phyloP scores from a whole-genome alignment of 129 eudicot species.

The Solidago caesia region DNA sequence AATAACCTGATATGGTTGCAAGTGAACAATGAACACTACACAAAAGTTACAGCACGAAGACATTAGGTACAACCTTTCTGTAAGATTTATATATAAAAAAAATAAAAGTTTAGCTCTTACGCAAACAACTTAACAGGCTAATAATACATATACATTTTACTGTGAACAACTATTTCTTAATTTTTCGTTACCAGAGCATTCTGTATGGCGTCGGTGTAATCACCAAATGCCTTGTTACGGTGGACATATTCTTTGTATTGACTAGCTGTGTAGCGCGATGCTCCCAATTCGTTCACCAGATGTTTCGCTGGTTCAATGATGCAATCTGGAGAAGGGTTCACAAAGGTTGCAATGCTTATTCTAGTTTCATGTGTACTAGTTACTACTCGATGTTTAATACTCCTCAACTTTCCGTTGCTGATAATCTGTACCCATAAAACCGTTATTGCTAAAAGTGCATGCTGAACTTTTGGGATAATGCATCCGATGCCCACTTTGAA shows the following conservation, averaged over 20 bases:
- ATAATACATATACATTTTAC: constrained; percentile 5
- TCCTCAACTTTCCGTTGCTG: constrained; percentile 65
- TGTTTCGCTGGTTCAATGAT: constrained; percentile 62
- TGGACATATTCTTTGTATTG: constrained; percentile 50
- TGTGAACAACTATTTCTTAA: not conserved
- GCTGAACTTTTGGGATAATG: not conserved
- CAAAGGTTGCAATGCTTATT: constrained; percentile 48
- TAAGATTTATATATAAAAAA: no score
- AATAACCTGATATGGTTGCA: no score
- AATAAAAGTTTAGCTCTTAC: no score
- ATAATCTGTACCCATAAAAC: constrained; percentile 46
- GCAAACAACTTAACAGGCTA: not conserved
- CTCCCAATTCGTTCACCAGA: constrained; percentile 52
- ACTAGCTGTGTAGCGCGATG: constrained; percentile 41
- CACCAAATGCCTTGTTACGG: constrained; percentile 43
- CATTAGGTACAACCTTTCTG: no score
- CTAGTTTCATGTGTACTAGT: constrained; percentile 39
- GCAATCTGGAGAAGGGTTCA: constrained; percentile 52
- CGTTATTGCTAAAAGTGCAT: not conserved
- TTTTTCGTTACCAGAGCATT: constrained; percentile 13
- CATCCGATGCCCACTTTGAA: not conserved
- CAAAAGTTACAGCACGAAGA: no score
- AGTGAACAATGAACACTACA: no score
- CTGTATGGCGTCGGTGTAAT: constrained; percentile 34
- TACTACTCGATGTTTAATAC: constrained; percentile 71